These are phyloP conservation scores for Fragaria ananassa DNA, from an alignment of 306 rosid genomes.

Conservation along the genomic window DNA sequence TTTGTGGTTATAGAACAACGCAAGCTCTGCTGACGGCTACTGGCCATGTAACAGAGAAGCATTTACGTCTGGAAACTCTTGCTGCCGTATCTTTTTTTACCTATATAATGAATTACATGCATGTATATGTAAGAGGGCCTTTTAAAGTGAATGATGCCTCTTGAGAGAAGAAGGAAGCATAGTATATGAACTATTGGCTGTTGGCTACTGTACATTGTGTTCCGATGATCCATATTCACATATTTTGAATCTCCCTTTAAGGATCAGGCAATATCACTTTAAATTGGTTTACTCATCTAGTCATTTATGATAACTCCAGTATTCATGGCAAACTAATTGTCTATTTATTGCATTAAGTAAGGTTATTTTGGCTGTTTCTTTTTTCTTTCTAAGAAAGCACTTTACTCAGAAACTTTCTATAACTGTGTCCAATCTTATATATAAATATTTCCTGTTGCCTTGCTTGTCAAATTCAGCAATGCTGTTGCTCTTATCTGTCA, in stretches of 20 bases:
- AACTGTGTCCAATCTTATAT: too few species aligned
- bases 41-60: conserved; percentile 73
- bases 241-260: not conserved
- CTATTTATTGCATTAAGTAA: too few species aligned
- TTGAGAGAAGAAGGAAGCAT: not conserved
- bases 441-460: too few species aligned
- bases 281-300: not conserved
- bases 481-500: too few species aligned
- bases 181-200: not conserved
- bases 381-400: too few species aligned
- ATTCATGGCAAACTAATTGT: not conserved
- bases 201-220: not conserved
- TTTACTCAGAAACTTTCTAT: too few species aligned
- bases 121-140: not conserved
- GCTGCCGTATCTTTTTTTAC: conserved; percentile 85
- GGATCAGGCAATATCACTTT: not conserved
- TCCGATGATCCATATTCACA: not conserved
- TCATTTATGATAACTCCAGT: not conserved
- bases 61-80: conserved; percentile 80
- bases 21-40: conserved; percentile 83
- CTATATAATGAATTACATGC: not conserved
- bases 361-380: too few species aligned
- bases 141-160: not conserved
- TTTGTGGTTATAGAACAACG: conserved; percentile 64
- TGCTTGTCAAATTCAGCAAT: too few species aligned